These are phyloP conservation scores for Tolypocladium endophyticum DNA, from an alignment of 2,329 filamentous ascomycete genomes.

Conservation along the genomic window DNA sequence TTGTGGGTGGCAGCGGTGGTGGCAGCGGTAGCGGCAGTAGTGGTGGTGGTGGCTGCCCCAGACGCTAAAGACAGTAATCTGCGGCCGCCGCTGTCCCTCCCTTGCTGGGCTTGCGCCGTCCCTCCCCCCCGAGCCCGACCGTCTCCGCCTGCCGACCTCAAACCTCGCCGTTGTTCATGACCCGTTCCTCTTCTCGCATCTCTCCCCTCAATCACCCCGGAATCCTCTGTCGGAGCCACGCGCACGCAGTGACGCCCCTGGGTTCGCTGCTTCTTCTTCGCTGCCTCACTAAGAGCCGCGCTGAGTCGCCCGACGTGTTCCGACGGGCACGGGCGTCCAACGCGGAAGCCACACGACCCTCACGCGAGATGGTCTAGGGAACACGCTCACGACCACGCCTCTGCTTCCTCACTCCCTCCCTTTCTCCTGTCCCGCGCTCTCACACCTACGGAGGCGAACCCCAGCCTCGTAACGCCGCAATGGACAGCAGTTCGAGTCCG, in stretches of 20 bases:
- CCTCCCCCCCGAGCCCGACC: neutral
- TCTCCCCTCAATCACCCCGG: neutral
- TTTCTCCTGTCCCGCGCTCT: neutral
- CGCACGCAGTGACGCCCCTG: neutral
- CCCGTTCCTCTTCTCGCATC: neutral
- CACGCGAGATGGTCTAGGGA: neutral
- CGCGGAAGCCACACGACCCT: neutral
- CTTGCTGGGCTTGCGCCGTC: neutral
- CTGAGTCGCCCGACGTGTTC: neutral
- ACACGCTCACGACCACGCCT: neutral
- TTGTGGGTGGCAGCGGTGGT: neutral
- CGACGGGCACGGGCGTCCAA: neutral
- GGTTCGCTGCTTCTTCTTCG: neutral
- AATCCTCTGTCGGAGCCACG: neutral
- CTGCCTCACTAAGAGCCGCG: neutral
- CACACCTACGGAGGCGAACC: neutral
- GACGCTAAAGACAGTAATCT: neutral
- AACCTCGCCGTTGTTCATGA: neutral
- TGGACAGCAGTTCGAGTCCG: conserved; percentile 15
- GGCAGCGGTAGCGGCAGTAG: too few relatives aligned
- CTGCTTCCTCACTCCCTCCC: neutral
- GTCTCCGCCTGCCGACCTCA: neutral
- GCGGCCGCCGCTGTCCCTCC: neutral
- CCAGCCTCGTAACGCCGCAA: conserved; percentile 3
- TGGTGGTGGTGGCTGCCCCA: neutral